Evolutionary conservation across 2,329 filamentous ascomycete genomes (phyloP).

Genomic region (Aspergillus felis): DNA sequence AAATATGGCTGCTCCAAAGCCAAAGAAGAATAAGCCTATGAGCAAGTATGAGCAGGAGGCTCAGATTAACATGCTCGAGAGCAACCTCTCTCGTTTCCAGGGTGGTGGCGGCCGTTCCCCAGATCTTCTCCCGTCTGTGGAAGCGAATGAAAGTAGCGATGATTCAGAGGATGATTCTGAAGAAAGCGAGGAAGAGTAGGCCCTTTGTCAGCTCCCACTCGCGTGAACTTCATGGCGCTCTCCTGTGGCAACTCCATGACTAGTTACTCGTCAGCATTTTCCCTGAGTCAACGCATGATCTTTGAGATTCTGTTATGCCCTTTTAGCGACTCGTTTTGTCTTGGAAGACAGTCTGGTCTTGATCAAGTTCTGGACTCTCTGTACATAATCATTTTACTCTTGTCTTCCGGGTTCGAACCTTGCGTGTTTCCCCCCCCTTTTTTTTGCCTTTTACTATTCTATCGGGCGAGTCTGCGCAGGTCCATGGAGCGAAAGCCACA

Average conservation of each 20-base stretch:
- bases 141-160: constrained; percentile 43
- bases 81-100: constrained; percentile 45
- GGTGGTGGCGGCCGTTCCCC: constrained; percentile 40
- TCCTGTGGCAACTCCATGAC: neutral
- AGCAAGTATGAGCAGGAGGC: constrained; percentile 49
- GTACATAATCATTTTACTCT: constrained; percentile 17
- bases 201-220: constrained; percentile 1
- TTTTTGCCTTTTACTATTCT: neutral
- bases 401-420: constrained; percentile 6
- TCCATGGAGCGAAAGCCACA: neutral
- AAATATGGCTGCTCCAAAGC: constrained; percentile 37
- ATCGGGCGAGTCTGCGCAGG: neutral
- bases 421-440: constrained; percentile 1
- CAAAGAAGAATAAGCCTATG: constrained; percentile 52
- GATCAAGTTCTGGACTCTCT: constrained; percentile 13
- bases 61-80: constrained; percentile 47
- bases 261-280: neutral
- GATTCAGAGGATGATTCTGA: constrained; percentile 47
- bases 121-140: constrained; percentile 42
- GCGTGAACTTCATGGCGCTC: neutral
- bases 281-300: neutral
- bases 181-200: constrained; percentile 49
- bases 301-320: constrained; percentile 1
- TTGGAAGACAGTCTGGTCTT: constrained; percentile 9
- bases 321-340: constrained; percentile 7